These are phyloP conservation scores for Alternaria brassicae DNA, from an alignment of 2,329 filamentous ascomycete genomes.

Conservation along the genomic window DNA sequence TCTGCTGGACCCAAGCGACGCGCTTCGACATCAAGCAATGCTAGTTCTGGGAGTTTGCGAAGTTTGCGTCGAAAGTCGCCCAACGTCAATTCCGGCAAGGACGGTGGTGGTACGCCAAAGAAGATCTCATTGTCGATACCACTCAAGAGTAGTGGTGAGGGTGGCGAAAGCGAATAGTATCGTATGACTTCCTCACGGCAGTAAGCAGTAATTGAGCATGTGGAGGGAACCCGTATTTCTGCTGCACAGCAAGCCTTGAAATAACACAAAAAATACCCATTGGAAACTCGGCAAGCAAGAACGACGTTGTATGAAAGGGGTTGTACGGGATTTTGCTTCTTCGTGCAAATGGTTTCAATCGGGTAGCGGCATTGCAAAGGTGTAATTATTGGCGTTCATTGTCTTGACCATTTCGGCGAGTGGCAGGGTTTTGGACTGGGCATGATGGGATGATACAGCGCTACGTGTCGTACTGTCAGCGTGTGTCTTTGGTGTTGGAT, in stretches of 20 bases:
- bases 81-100: constrained; percentile 53
- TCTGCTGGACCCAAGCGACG: constrained; percentile 55
- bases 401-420: constrained; percentile 16
- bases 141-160: constrained; percentile 48
- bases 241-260: constrained; percentile 33
- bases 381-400: constrained; percentile 37
- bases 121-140: constrained; percentile 52
- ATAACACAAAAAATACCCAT: constrained; percentile 46
- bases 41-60: constrained; percentile 43
- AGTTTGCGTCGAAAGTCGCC: constrained; percentile 54
- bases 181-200: neutral
- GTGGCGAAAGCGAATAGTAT: constrained; percentile 40
- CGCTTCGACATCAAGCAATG: constrained; percentile 46
- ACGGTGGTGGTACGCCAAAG: constrained; percentile 48
- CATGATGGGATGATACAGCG: constrained; percentile 26
- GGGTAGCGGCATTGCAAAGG: constrained; percentile 38
- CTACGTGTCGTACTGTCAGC: constrained; percentile 12
- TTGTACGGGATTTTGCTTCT: constrained; percentile 28
- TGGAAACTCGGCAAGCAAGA: constrained; percentile 34
- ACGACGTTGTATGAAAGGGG: constrained; percentile 46
- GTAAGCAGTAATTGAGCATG: constrained; percentile 11
- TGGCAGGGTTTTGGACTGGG: constrained; percentile 15
- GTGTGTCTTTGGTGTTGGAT: constrained; percentile 24
- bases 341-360: constrained; percentile 26
- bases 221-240: constrained; percentile 30